Evolutionary conservation across 164 flowering plant genomes (phyloP), one percentile per base, ranked within the genome.

Genomic region (Akebia trifoliata): DNA sequence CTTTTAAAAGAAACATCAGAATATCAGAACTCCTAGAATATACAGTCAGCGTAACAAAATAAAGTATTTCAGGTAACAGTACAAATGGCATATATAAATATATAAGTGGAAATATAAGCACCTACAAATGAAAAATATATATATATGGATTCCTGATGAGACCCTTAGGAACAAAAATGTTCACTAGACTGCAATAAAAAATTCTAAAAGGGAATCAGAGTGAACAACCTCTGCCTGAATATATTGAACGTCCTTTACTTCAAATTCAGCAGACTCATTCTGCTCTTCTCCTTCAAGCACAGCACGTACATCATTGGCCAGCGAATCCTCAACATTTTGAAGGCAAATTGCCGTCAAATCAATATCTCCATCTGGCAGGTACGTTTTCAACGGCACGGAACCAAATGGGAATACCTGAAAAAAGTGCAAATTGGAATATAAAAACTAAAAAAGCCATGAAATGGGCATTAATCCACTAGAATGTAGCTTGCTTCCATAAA

Each of bases 351-450:
- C 86, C 36, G 97, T 87, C 67, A 93, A 70, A 69, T 93, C 98
- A 62, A 93, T 93, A 62, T 93, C 98, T 56, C 98, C 98, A 76
- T 93, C 98, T 54, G 97, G 96, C 57, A 93, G 90, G 76, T 93
- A 93, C 4, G 98, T 93, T 72, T 79, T 86, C 50, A 93, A 59
- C 9, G 97, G 98, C 24, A 93, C 98, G 4, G 97, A 93, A 3
- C 98, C 98, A 76, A 81, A 87, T 9, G 94, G 84, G 42, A 80
- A 83, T 3, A 87, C 88, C 97, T 93, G 83, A 9, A 66, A 63
- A 26, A 66, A 53, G 25, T 35, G 12, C n/a, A 51, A 46, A 49
- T 10, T n/a, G 25, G 24, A 18, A 39, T 35, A 18, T 28, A 55
- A n/a, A n/a, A n/a, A n/a, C n/a, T n/a, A 32, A 31, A 50, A 2